Conservation (phyloP, 805 yeast genomes). For the Ogataea pignaliae region DNA sequence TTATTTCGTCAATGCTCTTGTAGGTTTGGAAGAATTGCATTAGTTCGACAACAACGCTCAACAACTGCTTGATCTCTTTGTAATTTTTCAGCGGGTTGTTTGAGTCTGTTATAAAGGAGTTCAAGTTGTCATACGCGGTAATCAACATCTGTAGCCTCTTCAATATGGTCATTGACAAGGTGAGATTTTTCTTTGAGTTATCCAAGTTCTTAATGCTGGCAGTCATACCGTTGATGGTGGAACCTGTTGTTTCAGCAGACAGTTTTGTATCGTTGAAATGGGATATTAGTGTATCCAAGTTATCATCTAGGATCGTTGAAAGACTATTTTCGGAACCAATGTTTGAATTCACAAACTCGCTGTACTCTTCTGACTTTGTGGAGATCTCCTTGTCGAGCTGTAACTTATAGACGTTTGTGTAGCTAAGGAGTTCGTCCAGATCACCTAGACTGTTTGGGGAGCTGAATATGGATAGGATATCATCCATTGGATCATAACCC, state of each 20-base stretch:
- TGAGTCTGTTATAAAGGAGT: slow-evolving; percentile 35
- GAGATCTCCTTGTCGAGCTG: slow-evolving; percentile 44
- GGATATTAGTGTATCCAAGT: slow-evolving; percentile 37
- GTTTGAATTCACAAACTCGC: slow-evolving; percentile 18
- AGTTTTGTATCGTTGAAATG: slow-evolving; percentile 44
- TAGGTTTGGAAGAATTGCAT: slow-evolving; percentile 71
- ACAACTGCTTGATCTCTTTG: slow-evolving; percentile 51
- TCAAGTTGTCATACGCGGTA: slow-evolving; percentile 63
- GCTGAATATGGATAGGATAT: slow-evolving; percentile 47
- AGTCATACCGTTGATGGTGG: slow-evolving; percentile 65
- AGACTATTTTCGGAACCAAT: slow-evolving; percentile 15
- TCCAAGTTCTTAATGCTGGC: slow-evolving; percentile 74
- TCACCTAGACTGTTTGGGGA: slow-evolving; percentile 47
- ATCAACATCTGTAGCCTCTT: slow-evolving; percentile 84
- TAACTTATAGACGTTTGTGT: slow-evolving; percentile 47
- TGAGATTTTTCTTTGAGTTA: slow-evolving; percentile 77
- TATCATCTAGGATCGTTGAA: slow-evolving; percentile 26
- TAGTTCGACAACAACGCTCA: slow-evolving; percentile 71
- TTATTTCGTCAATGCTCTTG: slow-evolving; percentile 78
- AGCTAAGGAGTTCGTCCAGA: slow-evolving; percentile 45
- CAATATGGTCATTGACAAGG: slow-evolving; percentile 77
- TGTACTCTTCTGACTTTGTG: slow-evolving; percentile 33
- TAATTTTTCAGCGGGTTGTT: slow-evolving; percentile 31
- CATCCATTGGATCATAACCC: slow-evolving; percentile 50
- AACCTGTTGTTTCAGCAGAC: slow-evolving; percentile 52